A percentile compares a stretch with the other conserved stretches of the same genome.
Conservation (phyloP, 2,329 filamentous ascomycete species). For the Ophiostoma montium region DNA sequence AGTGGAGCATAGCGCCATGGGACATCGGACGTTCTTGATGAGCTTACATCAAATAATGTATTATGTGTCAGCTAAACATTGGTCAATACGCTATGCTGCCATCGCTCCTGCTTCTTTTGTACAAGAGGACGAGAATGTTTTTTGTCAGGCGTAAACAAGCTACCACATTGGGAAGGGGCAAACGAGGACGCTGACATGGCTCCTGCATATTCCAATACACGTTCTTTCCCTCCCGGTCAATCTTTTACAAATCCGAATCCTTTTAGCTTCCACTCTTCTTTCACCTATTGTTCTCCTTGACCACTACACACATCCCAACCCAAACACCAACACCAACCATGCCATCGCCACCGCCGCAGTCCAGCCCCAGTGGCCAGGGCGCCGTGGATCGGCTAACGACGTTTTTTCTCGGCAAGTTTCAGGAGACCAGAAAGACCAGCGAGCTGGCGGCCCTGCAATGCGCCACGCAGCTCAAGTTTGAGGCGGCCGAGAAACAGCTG, state of each 20-base stretch:
- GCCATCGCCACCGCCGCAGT: neutral
- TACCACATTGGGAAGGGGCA: neutral
- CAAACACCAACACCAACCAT: neutral
- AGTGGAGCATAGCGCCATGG: no score
- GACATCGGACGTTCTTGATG: no score
- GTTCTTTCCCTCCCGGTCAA: neutral
- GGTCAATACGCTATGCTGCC: no score
- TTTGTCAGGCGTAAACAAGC: neutral
- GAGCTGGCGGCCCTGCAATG: constrained; percentile 6
- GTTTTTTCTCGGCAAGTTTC: constrained; percentile 11
- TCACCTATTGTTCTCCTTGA: no score
- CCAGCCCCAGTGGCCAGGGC: neutral
- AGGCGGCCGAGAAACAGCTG: constrained; percentile 9
- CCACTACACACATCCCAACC: no score
- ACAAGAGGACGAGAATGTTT: no score
- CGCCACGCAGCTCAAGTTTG: constrained; percentile 9
- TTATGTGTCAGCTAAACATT: no score
- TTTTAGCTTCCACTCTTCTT: no score
- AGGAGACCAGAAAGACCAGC: constrained; percentile 9
- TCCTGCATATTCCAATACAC: neutral
- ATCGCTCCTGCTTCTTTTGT: no score
- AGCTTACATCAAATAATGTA: no score
- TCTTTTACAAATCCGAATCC: neutral
- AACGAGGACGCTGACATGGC: neutral
- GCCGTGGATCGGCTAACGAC: constrained; percentile 10